phyloP scores from a whole-genome alignment of 192 early-diverging fungal species.

The Spizellomyces sp. region DNA sequence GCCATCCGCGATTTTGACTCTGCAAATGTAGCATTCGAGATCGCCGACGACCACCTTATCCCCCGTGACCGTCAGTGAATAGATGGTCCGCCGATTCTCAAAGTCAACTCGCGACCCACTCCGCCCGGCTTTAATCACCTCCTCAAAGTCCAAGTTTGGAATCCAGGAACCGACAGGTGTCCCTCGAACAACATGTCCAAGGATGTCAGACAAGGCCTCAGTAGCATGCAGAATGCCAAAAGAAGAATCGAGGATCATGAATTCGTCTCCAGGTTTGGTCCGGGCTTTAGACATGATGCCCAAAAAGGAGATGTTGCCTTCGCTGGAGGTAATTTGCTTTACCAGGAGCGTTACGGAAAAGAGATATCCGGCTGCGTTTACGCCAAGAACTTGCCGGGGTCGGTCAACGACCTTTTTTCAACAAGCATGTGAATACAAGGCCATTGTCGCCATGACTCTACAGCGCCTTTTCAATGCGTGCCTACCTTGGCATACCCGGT shows the following conservation, averaged over 20 bases:
- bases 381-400: constrained; percentile 41
- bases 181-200: neutral
- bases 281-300: constrained; percentile 27
- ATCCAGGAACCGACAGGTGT: constrained; percentile 15
- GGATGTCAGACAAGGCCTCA: neutral
- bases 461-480: neutral
- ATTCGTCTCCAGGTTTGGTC: constrained; percentile 20
- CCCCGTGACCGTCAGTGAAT: neutral
- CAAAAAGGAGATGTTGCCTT: constrained; percentile 36
- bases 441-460: neutral
- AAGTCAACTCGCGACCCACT: neutral
- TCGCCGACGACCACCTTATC: constrained; percentile 13
- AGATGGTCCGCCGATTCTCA: neutral
- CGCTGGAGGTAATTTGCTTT: constrained; percentile 38
- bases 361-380: constrained; percentile 40
- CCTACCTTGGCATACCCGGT: constrained; percentile 50
- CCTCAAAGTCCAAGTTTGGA: constrained; percentile 1
- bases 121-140: constrained; percentile 3
- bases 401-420: constrained; percentile 44
- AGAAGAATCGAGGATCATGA: constrained; percentile 29
- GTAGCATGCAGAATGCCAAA: constrained; percentile 29
- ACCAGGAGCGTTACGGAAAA: constrained; percentile 35
- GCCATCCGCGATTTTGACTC: neutral
- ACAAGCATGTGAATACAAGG: neutral
- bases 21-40: constrained; percentile 15